Evolutionary conservation across 768 basidiomycete species (phyloP), one percentile per base, ranked within the genome.

Genomic region (Suillus cothurnatus): DNA sequence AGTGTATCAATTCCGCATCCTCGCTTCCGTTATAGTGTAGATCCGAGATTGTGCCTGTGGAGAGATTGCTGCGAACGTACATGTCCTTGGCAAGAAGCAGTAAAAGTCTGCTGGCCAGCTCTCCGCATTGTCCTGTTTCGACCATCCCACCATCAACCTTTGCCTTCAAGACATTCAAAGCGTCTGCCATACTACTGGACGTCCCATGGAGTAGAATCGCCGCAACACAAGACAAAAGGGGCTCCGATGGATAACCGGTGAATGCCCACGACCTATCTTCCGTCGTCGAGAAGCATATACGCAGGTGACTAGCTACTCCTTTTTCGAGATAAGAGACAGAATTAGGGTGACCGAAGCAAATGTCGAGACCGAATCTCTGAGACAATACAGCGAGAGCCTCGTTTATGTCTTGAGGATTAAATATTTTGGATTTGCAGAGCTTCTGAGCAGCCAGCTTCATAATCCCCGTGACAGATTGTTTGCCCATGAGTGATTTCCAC

Each of bases 171-270:
- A 26, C 31, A 8, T n/a, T 4, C 60, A 61, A 47, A 15, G 34
- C 41, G 26, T 43, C 7, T 11, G 8, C 6, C 15, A 21, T 11
- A 4, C 43, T 41, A n/a, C 45, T 45, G 21, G 49, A 15, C 0
- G 47, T 49, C 49, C 47, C 47, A 23, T 71, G 68, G 12, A 67
- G 36, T 14, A 45, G 6, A 8, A 3, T 19, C 19, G 55, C 66
- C 0, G 68, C 65, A 17, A 61, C 53, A 19, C 58, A 70, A 3
- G 68, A 71, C 19, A 71, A 17, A 14, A 71, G 17, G 6, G 70
- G 64, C n/a, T 72, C 70, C 21, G 66, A 71, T 19, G 71, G 66
- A 49, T 68, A 67, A 17, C 32, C 43, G 15, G 70, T 69, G 23
- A 64, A 69, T n/a, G 53, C 52, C 64, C 71, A 63, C 17, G 56